These are phyloP conservation scores for Logfia minima DNA, from an alignment of 129 eudicot genomes.

Conservation along the genomic window DNA sequence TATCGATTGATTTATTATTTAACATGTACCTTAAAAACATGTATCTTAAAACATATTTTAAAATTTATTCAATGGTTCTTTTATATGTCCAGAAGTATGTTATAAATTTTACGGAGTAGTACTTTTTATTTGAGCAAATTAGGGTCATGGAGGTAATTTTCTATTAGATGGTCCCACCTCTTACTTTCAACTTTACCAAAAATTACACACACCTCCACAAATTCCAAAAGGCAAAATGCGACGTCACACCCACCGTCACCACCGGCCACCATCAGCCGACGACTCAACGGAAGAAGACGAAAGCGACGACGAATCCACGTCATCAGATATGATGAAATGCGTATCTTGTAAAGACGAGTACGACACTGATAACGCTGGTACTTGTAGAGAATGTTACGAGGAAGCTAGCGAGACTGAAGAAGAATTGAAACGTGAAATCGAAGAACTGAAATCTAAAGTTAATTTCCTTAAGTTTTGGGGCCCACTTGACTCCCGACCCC, in stretches of 20 bases:
- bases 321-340: slow-evolving; percentile 57
- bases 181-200: background rate
- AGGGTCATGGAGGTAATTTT: no score
- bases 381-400: slow-evolving; percentile 95
- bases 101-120: no score
- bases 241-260: slow-evolving; percentile 27
- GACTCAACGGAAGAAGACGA: background rate
- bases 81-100: no score
- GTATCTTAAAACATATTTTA: no score
- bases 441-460: slow-evolving; percentile 78
- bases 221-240: slow-evolving; percentile 13
- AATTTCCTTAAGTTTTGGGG: slow-evolving; percentile 57
- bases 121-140: no score
- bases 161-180: background rate
- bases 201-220: slow-evolving; percentile 1
- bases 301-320: slow-evolving; percentile 13
- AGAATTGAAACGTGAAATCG: slow-evolving; percentile 89
- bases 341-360: slow-evolving; percentile 81
- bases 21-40: no score
- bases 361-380: slow-evolving; percentile 67
- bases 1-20: no score
- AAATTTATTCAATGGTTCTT: no score
- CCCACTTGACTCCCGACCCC: slow-evolving; percentile 23
- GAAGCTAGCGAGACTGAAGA: slow-evolving; percentile 96
- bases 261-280: slow-evolving; percentile 18